Percentiles rank a stretch among this genome's conserved stretches.
These are phyloP conservation scores for Sclerotinia minor DNA, from an alignment of 2,329 filamentous ascomycete genomes.

Conservation along the genomic window DNA sequence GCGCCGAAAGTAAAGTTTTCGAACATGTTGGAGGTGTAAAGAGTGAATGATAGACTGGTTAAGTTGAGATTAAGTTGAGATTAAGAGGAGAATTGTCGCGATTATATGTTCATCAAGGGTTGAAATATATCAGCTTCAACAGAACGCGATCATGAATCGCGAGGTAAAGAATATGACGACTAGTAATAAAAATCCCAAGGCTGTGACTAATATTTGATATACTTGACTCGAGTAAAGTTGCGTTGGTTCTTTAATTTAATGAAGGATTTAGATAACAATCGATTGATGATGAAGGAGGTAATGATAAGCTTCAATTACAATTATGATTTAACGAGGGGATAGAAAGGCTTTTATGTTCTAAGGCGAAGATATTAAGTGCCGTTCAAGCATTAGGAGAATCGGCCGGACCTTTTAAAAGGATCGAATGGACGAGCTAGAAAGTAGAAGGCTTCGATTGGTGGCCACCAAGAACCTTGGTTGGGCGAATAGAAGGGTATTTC, in stretches of 20 bases:
- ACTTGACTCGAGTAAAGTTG: constrained; percentile 7
- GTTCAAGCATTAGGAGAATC: constrained; percentile 14
- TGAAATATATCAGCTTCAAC: not conserved
- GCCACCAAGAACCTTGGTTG: not conserved
- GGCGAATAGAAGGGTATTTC: not conserved
- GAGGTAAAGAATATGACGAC: not conserved
- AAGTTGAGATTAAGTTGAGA: not conserved
- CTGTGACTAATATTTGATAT: not conserved
- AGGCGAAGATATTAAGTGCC: not conserved
- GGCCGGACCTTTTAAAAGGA: constrained; percentile 14
- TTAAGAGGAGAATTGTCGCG: not conserved
- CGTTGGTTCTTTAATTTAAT: not conserved
- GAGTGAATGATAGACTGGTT: not conserved
- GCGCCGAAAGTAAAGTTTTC: constrained; percentile 25
- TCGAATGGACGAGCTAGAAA: not conserved
- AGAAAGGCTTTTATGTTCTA: not conserved
- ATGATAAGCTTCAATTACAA: not conserved
- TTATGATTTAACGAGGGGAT: not conserved
- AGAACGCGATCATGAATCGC: not conserved
- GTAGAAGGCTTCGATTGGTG: not conserved
- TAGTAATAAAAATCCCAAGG: not conserved
- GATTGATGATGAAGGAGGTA: not conserved
- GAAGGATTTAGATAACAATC: not conserved
- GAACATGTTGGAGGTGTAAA: constrained; percentile 13
- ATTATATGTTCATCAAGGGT: constrained; percentile 5